Evolutionary conservation across 331 rosid species (phyloP).

Genomic region (Saraca asoca): DNA sequence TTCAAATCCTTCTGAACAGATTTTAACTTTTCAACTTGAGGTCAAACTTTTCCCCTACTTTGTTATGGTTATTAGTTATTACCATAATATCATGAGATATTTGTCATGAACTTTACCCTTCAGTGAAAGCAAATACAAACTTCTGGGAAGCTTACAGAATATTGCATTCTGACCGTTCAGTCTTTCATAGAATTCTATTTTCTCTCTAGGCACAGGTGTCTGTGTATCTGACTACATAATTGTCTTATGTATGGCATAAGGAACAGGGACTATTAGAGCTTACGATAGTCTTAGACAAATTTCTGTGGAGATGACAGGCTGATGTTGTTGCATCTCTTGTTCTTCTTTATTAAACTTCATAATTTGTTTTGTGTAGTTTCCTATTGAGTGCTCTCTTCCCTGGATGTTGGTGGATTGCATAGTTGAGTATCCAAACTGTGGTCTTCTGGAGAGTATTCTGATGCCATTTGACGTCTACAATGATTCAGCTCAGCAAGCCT

Average conservation of each 20-base stretch:
- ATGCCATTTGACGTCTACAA: conserved; percentile 93
- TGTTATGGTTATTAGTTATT: not conserved
- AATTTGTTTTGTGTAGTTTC: conserved; percentile 62
- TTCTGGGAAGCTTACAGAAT: conserved; percentile 25
- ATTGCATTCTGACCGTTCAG: conserved; percentile 31
- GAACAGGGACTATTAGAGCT: not conserved
- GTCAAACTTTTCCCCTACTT: not conserved
- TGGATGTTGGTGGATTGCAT: conserved; percentile 98
- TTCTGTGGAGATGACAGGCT: conserved; percentile 1
- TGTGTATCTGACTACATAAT: not conserved
- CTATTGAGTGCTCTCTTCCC: conserved; percentile 96
- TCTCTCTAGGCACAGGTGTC: conserved; percentile 21
- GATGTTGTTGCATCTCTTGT: not conserved
- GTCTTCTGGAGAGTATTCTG: conserved; percentile 87
- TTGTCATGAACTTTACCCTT: conserved; percentile 25
- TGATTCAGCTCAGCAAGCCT: conserved; percentile 95
- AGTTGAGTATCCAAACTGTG: conserved; percentile 82
- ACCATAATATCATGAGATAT: conserved; percentile 23
- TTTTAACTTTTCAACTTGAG: not conserved
- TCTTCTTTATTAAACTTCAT: not conserved
- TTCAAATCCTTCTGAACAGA: not conserved
- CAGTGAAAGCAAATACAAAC: conserved; percentile 15
- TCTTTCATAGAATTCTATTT: conserved; percentile 10
- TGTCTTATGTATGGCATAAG: conserved; percentile 21
- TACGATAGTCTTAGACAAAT: not conserved